Evolutionary conservation across 1,284 basidiomycete species (phyloP).

Genomic region (Apiotrichum domesticum): DNA sequence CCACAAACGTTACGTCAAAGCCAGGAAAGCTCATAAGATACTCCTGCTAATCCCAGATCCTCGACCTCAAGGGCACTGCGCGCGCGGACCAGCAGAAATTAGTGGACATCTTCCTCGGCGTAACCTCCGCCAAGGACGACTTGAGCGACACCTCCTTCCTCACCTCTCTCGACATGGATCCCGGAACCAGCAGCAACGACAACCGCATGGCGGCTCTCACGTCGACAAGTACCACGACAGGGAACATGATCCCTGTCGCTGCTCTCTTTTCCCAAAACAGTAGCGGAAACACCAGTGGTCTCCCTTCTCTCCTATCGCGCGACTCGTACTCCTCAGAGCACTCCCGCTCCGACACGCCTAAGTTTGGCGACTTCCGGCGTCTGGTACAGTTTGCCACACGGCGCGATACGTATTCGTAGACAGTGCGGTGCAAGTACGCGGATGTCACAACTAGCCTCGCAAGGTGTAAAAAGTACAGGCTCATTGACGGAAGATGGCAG

Average conservation of each 20-base stretch:
- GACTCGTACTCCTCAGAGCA: constrained; percentile 9
- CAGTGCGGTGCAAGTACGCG: neutral
- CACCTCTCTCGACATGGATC: constrained; percentile 87
- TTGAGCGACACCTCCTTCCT: constrained; percentile 83
- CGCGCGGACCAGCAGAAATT: constrained; percentile 80
- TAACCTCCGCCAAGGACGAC: constrained; percentile 80
- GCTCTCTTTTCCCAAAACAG: constrained; percentile 33
- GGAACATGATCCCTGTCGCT: constrained; percentile 10
- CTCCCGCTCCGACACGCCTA: constrained; percentile 53
- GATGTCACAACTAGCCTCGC: no score
- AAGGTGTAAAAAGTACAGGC: no score
- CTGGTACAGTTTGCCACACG: constrained; percentile 79
- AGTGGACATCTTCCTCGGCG: constrained; percentile 81
- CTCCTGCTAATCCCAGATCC: constrained; percentile 56
- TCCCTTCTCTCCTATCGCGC: constrained; percentile 17
- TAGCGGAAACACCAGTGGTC: neutral
- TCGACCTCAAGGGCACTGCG: constrained; percentile 90
- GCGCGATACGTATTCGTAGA: constrained; percentile 21
- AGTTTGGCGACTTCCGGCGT: constrained; percentile 76
- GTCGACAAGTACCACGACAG: constrained; percentile 4
- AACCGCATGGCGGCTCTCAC: constrained; percentile 1
- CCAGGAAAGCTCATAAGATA: neutral
- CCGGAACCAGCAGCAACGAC: constrained; percentile 17
- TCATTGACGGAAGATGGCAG: no score
- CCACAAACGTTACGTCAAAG: no score